Percentiles rank a stretch among this genome's conserved stretches.
phyloP scores from a whole-genome alignment of 2,329 filamentous ascomycete species.

The Penicillium palitans region DNA sequence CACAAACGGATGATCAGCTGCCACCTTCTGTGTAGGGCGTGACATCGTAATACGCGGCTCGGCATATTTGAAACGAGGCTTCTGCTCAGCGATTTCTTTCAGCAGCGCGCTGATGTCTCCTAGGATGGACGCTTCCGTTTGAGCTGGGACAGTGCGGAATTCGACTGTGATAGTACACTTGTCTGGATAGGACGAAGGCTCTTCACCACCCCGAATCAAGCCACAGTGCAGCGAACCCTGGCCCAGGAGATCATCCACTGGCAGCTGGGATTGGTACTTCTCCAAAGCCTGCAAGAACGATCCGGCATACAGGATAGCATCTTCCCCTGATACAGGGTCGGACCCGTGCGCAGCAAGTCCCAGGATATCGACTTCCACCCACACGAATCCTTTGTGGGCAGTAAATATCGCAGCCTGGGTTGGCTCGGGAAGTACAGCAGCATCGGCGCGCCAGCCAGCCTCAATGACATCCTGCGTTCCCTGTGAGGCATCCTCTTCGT shows the following conservation, averaged over 20 bases:
- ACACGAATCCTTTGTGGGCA: constrained; percentile 54
- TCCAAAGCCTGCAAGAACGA: constrained; percentile 51
- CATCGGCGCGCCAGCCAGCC: constrained; percentile 57
- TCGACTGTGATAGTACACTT: constrained; percentile 53
- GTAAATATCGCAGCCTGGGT: constrained; percentile 47
- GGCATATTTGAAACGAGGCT: constrained; percentile 44
- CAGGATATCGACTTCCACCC: constrained; percentile 37
- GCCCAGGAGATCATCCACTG: constrained; percentile 38
- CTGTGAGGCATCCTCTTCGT: constrained; percentile 54
- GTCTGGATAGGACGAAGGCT: constrained; percentile 54
- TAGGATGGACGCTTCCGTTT: constrained; percentile 42
- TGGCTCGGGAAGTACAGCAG: constrained; percentile 53
- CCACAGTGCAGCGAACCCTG: constrained; percentile 51
- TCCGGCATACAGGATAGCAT: constrained; percentile 53
- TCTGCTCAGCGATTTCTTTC: constrained; percentile 30
- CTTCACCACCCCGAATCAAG: constrained; percentile 53
- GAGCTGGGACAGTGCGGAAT: constrained; percentile 50
- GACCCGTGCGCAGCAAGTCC: constrained; percentile 41
- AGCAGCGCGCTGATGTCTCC: constrained; percentile 44
- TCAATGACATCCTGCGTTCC: constrained; percentile 54
- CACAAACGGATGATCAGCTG: constrained; percentile 45
- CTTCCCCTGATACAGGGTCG: constrained; percentile 47
- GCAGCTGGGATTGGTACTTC: constrained; percentile 42
- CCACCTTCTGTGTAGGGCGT: constrained; percentile 47
- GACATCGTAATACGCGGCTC: constrained; percentile 44